Conservation (phyloP, 768 basidiomycete genomes). For the Leccinellum albellum region DNA sequence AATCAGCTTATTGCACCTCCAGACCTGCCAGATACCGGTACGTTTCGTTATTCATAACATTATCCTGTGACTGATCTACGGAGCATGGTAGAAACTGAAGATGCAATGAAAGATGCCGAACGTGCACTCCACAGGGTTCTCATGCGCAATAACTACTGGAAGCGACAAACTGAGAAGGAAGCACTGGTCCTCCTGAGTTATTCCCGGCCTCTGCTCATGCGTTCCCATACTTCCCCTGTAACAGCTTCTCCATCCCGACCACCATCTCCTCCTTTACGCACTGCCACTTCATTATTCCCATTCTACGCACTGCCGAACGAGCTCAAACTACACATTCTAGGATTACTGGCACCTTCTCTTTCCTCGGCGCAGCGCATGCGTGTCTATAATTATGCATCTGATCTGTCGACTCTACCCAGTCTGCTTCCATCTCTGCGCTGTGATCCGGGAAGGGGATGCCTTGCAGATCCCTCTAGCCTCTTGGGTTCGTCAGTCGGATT, state of each 20-base stretch:
- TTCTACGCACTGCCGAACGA: conserved; percentile 52
- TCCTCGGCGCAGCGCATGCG: conserved; percentile 54
- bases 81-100: conserved; percentile 16
- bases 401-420: conserved; percentile 45
- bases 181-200: conserved; percentile 49
- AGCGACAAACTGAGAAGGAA: conserved; percentile 41
- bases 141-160: conserved; percentile 47
- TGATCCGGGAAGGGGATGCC: conserved; percentile 13
- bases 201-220: conserved; percentile 46
- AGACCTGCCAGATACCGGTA: conserved; percentile 5
- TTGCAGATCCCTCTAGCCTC: conserved; percentile 20
- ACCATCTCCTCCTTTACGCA: conserved; percentile 12
- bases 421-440: conserved; percentile 32
- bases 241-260: conserved; percentile 13
- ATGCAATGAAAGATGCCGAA: conserved; percentile 34
- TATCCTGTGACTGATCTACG: conserved; percentile 16
- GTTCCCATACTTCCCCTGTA: conserved; percentile 12
- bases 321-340: conserved; percentile 53
- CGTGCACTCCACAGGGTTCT: conserved; percentile 36
- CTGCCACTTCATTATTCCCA: conserved; percentile 27
- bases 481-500: conserved; percentile 13
- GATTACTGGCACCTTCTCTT: conserved; percentile 52
- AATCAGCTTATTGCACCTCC: conserved; percentile 34
- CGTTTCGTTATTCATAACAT: neutral
- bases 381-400: conserved; percentile 53